Base-by-base conservation (phyloP, 306 rosid species). In the Medicago lupulina region DNA sequence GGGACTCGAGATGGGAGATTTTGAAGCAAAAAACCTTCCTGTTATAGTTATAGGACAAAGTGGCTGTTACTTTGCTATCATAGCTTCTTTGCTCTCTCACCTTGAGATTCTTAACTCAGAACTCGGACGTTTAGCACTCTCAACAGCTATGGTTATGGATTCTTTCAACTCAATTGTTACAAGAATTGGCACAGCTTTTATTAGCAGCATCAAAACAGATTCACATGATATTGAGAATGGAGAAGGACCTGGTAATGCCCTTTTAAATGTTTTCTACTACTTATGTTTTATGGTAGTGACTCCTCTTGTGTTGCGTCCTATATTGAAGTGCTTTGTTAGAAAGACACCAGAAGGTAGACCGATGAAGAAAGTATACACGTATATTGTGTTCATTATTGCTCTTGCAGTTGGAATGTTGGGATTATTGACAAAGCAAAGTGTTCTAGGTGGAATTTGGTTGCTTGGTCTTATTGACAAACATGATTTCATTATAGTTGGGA, bases 291-390 rank as follows among this genome's bases (percentile, higher is more conserved):
- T 82, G 0, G 1, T 63, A 4, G 0, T 28, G 0, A 38, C 63
- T 5, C 49, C 63, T 7, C 5, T 51, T 10, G 1, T 64, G 4
- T 28, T 49, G 3, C 82, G 87, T 4, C 89, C 86, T 0, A 17
- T 72, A 8, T 85, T 85, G 89, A 18, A 10, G 16, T 43, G 82
- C 82, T 43, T 88, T 1, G 77, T 85, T 3, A 85, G 74, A 40
- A 54, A 46, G 2, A 88, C 87, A 2, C 89, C 86, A 0, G 89
- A 88, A 67, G 88, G 88, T 19, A 72, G 82, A 49, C 82, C 79
- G 0, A 68, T 88, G 50, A 81, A 61, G 68, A 73, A 83, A 21
- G 0, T 3, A 5, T 76, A 43, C 51, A 59, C 68, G 8, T 46
- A 7, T 15, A 0, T 11, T 1, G 66, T 83, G 14, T 5, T 88